A percentile compares a stretch with the other conserved stretches of the same genome.
Conservation (phyloP, 2,329 filamentous ascomycete species). For the Microcyclosporella mali region DNA sequence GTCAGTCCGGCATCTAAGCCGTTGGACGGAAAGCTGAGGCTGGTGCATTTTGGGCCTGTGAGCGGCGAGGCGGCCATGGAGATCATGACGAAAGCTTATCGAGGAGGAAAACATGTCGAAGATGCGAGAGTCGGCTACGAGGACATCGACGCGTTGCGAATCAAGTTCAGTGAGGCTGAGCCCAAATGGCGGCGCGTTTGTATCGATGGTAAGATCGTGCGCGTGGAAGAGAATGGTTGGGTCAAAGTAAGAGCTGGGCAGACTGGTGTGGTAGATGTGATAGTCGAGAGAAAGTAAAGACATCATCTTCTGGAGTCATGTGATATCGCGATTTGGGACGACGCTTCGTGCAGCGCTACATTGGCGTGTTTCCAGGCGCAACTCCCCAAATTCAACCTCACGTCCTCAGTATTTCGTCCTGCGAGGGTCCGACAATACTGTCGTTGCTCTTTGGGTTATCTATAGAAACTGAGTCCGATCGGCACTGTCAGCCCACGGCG, state of each 20-base stretch:
- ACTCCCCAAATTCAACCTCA: too few relatives aligned
- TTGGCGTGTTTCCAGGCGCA: too few relatives aligned
- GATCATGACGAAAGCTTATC: constrained; percentile 62
- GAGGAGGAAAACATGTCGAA: constrained; percentile 50
- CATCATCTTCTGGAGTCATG: too few relatives aligned
- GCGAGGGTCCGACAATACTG: too few relatives aligned
- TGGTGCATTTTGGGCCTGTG: constrained; percentile 69
- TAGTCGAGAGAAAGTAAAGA: constrained; percentile 1
- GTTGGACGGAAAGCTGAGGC: constrained; percentile 61
- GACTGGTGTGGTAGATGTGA: constrained; percentile 34
- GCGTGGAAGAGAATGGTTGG: constrained; percentile 63
- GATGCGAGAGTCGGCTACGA: constrained; percentile 62
- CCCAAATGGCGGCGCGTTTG: constrained; percentile 76
- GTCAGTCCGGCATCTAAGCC: constrained; percentile 70
- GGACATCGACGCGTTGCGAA: constrained; percentile 58
- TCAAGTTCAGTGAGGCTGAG: constrained; percentile 63
- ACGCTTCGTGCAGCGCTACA: too few relatives aligned
- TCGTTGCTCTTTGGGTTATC: too few relatives aligned
- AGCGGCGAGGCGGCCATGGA: constrained; percentile 63
- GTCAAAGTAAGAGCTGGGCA: constrained; percentile 57
- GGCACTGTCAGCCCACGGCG: too few relatives aligned
- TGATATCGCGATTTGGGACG: too few relatives aligned
- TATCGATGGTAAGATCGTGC: constrained; percentile 84
- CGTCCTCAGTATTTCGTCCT: too few relatives aligned
- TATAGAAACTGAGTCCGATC: too few relatives aligned